Conservation (phyloP, 2,329 filamentous ascomycete species). For the Periconia digitata region DNA sequence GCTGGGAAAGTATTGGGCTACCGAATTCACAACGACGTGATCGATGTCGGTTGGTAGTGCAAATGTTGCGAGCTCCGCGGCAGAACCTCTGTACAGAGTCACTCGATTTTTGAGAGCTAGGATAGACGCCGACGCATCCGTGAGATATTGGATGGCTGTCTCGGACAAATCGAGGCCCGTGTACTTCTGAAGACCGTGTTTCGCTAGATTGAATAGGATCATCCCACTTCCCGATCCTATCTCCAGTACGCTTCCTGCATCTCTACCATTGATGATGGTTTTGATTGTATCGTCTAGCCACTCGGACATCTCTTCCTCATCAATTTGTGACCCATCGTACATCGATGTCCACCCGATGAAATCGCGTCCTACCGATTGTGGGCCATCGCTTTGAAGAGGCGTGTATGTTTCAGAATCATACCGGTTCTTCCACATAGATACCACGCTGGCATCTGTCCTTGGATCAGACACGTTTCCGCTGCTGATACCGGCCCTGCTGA, state of each 20-base stretch:
- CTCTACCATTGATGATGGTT: conserved; percentile 1
- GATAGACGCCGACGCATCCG: conserved; percentile 1
- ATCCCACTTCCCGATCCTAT: conserved; percentile 11
- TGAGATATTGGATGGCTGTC: conserved; percentile 5
- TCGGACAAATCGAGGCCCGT: conserved; percentile 5
- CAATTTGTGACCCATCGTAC: conserved; percentile 9
- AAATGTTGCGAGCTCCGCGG: not conserved
- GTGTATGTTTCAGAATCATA: conserved; percentile 6
- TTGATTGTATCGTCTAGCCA: conserved; percentile 12
- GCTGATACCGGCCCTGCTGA: no score
- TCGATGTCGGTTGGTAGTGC: not conserved
- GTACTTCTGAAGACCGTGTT: conserved; percentile 2
- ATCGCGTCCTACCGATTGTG: conserved; percentile 6
- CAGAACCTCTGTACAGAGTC: not conserved
- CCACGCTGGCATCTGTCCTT: no score
- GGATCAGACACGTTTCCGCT: no score
- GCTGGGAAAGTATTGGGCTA: conserved; percentile 14
- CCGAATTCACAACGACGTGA: conserved; percentile 8
- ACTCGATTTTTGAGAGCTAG: conserved; percentile 3
- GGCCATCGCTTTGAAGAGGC: not conserved
- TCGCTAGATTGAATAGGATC: conserved; percentile 14
- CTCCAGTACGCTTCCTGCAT: conserved; percentile 5
- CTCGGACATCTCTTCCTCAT: conserved; percentile 12
- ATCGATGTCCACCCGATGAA: conserved; percentile 12
- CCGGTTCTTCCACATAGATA: conserved; percentile 5